A percentile compares a stretch with the other conserved stretches of the same genome.
Conservation (phyloP, 2,329 filamentous ascomycete genomes). For the Neonectria hederae region DNA sequence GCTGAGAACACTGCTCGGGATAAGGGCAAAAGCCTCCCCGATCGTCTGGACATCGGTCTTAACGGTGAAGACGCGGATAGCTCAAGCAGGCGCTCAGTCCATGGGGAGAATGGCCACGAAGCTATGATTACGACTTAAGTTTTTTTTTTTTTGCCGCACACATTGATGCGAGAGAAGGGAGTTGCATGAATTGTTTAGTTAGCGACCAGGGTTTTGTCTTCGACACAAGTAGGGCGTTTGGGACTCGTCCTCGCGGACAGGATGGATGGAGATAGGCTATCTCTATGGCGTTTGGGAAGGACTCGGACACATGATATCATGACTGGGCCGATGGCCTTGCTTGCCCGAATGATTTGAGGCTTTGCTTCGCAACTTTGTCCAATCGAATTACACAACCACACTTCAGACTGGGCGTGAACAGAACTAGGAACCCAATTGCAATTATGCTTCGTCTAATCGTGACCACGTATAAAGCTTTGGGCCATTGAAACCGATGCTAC, state of each 20-base stretch:
- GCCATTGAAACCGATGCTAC: conserved; percentile 21
- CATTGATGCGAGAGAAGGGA: conserved; percentile 14
- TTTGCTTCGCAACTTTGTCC: neutral
- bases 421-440: too few species aligned
- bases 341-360: neutral
- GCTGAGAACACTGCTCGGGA: conserved; percentile 72
- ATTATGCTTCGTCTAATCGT: neutral
- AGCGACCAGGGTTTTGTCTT: conserved; percentile 25
- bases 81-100: conserved; percentile 33
- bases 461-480: neutral
- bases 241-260: conserved; percentile 24
- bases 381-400: neutral
- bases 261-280: conserved; percentile 23
- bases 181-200: conserved; percentile 30
- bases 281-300: conserved; percentile 28
- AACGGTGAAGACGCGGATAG: conserved; percentile 48
- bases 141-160: conserved; percentile 19
- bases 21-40: conserved; percentile 45
- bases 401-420: neutral
- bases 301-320: neutral
- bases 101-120: conserved; percentile 56
- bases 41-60: conserved; percentile 50
- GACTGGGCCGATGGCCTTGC: neutral
- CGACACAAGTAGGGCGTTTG: conserved; percentile 34
- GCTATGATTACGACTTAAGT: conserved; percentile 64